Evolutionary conservation across 495 filamentous ascomycete species (phyloP).

Genomic region (Geoglossum glabrum): DNA sequence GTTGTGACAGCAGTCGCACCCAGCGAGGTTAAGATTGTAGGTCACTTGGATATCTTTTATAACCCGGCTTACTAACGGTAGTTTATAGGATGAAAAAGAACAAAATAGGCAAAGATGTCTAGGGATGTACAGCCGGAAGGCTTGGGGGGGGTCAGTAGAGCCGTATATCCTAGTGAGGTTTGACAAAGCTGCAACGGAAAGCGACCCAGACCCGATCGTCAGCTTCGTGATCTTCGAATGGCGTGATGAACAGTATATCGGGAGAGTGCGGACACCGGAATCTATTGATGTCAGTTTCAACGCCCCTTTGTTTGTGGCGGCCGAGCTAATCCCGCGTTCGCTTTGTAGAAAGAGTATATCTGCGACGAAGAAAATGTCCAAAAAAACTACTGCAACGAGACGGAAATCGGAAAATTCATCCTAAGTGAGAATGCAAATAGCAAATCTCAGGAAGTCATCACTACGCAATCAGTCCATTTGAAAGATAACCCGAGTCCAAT

Average conservation of each 20-base stretch:
- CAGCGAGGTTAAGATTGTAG: constrained; percentile 42
- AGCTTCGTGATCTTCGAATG: constrained; percentile 90
- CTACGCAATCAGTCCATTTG: constrained; percentile 63
- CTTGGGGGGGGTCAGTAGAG: constrained; percentile 76
- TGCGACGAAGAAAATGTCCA: constrained; percentile 51
- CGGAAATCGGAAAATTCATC: constrained; percentile 70
- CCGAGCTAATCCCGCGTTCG: neutral
- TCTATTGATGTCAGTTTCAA: constrained; percentile 12
- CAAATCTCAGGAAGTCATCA: constrained; percentile 43
- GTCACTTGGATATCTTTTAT: constrained; percentile 13
- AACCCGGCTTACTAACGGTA: constrained; percentile 5
- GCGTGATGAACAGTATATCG: constrained; percentile 63
- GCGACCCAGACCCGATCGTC: constrained; percentile 48
- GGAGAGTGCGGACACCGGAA: constrained; percentile 22
- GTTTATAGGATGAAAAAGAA: constrained; percentile 45
- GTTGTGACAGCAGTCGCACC: constrained; percentile 11
- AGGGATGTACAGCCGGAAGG: constrained; percentile 85
- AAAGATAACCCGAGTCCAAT: constrained; percentile 45
- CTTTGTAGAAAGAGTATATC: constrained; percentile 32
- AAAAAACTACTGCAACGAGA: constrained; percentile 45
- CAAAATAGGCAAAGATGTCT: constrained; percentile 72
- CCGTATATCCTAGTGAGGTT: constrained; percentile 81
- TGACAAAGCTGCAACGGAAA: constrained; percentile 31
- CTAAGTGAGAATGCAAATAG: constrained; percentile 51
- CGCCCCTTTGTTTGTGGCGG: neutral